Conservation (phyloP, 768 basidiomycete species). For the Suillus placidus region DNA sequence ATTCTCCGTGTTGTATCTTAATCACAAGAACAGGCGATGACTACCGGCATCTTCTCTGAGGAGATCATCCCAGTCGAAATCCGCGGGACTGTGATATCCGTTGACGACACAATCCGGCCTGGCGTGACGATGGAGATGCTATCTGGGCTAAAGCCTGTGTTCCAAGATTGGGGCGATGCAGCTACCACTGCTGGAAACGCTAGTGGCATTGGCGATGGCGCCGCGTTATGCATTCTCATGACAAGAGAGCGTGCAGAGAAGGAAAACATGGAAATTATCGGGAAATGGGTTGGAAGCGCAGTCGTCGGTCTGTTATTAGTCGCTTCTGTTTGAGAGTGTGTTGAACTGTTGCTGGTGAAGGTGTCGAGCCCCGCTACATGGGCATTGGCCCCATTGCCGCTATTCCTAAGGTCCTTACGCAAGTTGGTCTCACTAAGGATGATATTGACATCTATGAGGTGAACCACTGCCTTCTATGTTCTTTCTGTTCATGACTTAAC, state of each 20-base stretch:
- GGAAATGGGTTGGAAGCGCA: conserved; percentile 77
- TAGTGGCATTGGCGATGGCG: conserved; percentile 91
- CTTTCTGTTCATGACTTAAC: conserved; percentile 8
- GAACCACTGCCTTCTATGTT: conserved; percentile 6
- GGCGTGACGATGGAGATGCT: conserved; percentile 83
- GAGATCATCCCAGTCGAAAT: conserved; percentile 91
- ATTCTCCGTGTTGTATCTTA: conserved; percentile 6
- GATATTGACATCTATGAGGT: conserved; percentile 82
- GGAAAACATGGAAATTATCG: conserved; percentile 78
- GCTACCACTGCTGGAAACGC: conserved; percentile 85
- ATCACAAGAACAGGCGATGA: conserved; percentile 50
- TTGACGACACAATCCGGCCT: conserved; percentile 86
- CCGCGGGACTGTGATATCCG: conserved; percentile 63
- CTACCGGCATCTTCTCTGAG: conserved; percentile 72
- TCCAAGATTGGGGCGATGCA: conserved; percentile 74
- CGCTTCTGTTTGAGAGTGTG: conserved; percentile 1
- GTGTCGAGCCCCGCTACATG: conserved; percentile 79
- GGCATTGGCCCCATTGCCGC: conserved; percentile 75
- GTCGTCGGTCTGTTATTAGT: conserved; percentile 62
- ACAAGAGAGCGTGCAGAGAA: conserved; percentile 76
- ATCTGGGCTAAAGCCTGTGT: conserved; percentile 80
- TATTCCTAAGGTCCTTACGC: conserved; percentile 67
- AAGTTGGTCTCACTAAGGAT: conserved; percentile 63
- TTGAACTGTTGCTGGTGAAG: conserved; percentile 36
- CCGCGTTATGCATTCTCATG: conserved; percentile 80